Percentiles rank a stretch among this genome's conserved stretches.
These are phyloP conservation scores for Boletus speciosus DNA, from an alignment of 768 basidiomycete genomes.

Conservation along the genomic window DNA sequence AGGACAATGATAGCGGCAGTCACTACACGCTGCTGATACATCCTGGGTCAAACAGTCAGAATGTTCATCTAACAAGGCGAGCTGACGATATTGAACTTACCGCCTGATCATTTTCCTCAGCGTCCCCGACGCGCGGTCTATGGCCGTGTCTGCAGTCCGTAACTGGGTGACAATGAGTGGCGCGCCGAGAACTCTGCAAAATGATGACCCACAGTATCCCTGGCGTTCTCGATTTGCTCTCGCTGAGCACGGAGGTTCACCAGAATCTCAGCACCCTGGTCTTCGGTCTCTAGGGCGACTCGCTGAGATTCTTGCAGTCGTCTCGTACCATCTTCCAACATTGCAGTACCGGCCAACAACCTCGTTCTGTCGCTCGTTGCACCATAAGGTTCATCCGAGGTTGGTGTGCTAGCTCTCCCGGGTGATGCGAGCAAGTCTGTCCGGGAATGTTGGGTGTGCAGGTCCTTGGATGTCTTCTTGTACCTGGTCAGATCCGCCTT, in stretches of 20 bases:
- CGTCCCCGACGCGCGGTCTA: conserved; percentile 89
- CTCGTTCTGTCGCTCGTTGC: conserved; percentile 70
- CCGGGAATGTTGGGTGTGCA: conserved; percentile 66
- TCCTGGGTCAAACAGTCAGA: conserved; percentile 49
- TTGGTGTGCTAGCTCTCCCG: conserved; percentile 29
- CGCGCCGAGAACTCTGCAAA: background rate
- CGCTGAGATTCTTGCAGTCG: conserved; percentile 88
- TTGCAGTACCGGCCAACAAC: conserved; percentile 70
- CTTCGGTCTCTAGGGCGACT: conserved; percentile 93
- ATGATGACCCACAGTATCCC: conserved; percentile 67
- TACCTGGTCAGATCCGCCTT: conserved; percentile 72
- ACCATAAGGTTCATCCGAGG: conserved; percentile 80
- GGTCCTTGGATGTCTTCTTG: conserved; percentile 79
- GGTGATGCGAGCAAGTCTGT: conserved; percentile 70
- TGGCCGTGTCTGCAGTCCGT: conserved; percentile 78
- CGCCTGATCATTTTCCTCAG: conserved; percentile 94
- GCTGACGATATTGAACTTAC: conserved; percentile 45
- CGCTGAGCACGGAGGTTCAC: conserved; percentile 80
- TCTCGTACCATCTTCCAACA: conserved; percentile 80
- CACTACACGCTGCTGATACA: conserved; percentile 93
- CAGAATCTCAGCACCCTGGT: conserved; percentile 91
- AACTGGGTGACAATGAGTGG: conserved; percentile 46
- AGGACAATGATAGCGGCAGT: conserved; percentile 84
- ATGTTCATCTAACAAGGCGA: conserved; percentile 7
- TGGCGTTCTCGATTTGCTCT: conserved; percentile 91